Evolutionary conservation across 2,329 filamentous ascomycete species (phyloP), one percentile per base, ranked within the genome.

Genomic region (Hypomyces perniciosus): DNA sequence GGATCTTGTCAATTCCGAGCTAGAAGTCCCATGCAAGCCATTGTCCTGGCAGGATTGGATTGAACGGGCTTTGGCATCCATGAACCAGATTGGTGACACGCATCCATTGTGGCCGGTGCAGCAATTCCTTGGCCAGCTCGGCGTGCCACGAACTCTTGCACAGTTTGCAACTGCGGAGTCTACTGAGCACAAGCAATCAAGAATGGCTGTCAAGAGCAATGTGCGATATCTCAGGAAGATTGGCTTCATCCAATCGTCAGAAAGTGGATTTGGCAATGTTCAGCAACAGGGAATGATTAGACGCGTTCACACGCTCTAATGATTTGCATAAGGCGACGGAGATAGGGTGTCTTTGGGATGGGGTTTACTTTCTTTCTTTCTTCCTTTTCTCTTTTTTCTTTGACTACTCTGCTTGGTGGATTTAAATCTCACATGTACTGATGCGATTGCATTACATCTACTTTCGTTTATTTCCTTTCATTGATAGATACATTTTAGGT

Each of bases 191-290:
- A 28, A 31, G 5, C 40, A 52, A n/a, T 45, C 50, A 4, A 10
- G 39, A 4, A 28, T 13, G 9, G 54, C 49, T 3, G 30, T 57
- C 4, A 44, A 51, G 13, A 48, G 48, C 31, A 58, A 54, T 44
- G 46, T 56, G 27, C 33, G 46, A 1, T 56, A 54, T 44, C 48
- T 56, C 10, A 45, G 35, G 37, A 38, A 46, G 8, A 48, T 58
- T 28, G 52, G 46, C 3, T 57, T 57, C 31, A 47, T 93, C 82
- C 44, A 40, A 30, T 45, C 54, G 20, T 51, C 49, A 5, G 33
- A 12, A 20, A 31, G 33, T 6, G 44, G 39, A n/a, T 48, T 48
- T 42, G 49, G 39, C 44, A 44, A 28, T 9, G 30, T 39, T 27
- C 39, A 48, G 44, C 44, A 37, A 9, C 44, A 43, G 33, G 33